Base-by-base conservation (phyloP, 2,329 filamentous ascomycete genomes). In the Emericellopsis atlantica region DNA sequence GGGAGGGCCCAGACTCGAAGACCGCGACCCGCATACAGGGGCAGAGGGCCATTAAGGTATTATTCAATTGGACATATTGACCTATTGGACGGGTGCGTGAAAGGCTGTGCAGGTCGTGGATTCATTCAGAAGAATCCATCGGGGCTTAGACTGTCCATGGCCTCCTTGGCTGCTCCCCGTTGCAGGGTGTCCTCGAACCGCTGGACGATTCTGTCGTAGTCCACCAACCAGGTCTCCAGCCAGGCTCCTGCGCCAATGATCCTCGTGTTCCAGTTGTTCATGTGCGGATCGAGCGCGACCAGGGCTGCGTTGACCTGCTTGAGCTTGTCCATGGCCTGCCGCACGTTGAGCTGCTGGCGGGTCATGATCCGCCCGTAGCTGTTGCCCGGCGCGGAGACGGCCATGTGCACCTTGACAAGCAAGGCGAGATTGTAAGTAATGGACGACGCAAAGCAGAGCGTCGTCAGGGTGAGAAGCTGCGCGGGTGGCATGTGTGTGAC, bases 181-280 rank as follows among this genome's bases (percentile, higher is more conserved):
- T 35, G 9, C 8, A 35, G 9, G 8, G 24, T 41, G 22, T 23
- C 4, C 23, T 36, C 39, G 10, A 35, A 41, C 4, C 32, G 32
- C 10, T 14, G 18, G 5, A 41, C 16, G 10, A 41, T 41, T 3
- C 18, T 24, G 6, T 35, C 39, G 24, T 41, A 41, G n/a, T 41
- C 32, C 10, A 16, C 32, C 7, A 41, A 15, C 39, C 39, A 41
- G 12, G 32, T 29, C 32, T 22, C 32, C 32, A 41, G 39, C 39
- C 39, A 36, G 11, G 33, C 39, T 2, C 6, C 31, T 4, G 39
- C 24, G 9, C 32, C 39, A 16, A 36, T 22, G 29, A 36, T 16
- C 21, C 31, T 35, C 5, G 39, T 41, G 10, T 22, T 26, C 32
- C 32, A 41, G 22, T 26, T 36, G 12, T 7, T 9, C 32, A 41